These are phyloP conservation scores for Athelia sp. DNA, from an alignment of 1,284 basidiomycete species.

Conservation along the genomic window DNA sequence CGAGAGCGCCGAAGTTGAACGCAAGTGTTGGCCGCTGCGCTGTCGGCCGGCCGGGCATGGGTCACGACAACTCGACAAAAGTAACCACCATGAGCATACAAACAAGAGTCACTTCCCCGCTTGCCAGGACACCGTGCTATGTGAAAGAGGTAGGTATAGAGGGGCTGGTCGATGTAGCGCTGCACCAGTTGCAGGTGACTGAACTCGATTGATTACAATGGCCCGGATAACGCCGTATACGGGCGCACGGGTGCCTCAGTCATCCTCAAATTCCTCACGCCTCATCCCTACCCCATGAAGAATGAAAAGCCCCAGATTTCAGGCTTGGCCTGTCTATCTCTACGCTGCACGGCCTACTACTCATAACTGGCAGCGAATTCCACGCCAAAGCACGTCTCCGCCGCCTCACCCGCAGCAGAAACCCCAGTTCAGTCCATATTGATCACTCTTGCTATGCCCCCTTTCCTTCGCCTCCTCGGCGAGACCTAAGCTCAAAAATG, in stretches of 20 bases:
- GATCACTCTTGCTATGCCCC: conserved; percentile 20
- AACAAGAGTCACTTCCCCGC: too few species aligned
- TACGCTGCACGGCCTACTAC: conserved; percentile 13
- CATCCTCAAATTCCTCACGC: conserved; percentile 19
- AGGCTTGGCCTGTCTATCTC: conserved; percentile 17
- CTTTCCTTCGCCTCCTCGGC: conserved; percentile 19
- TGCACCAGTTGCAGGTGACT: conserved; percentile 16
- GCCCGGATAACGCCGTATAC: conserved; percentile 24
- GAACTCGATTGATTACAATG: conserved; percentile 20
- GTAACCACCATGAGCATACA: too few species aligned
- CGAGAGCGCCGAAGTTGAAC: too few species aligned
- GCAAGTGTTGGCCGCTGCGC: too few species aligned
- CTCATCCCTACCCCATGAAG: conserved; percentile 22
- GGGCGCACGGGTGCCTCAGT: conserved; percentile 24
- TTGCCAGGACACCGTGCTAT: too few species aligned
- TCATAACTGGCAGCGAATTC: conserved; percentile 20
- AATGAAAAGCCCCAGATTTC: conserved; percentile 19
- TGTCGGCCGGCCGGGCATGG: too few species aligned
- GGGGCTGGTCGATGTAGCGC: conserved; percentile 23
- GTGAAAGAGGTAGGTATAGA: conserved; percentile 5
- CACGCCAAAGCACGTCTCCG: conserved; percentile 17
- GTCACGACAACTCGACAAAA: too few species aligned
- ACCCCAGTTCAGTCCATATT: conserved; percentile 10
- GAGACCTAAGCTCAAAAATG: conserved; percentile 14
- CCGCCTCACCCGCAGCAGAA: conserved; percentile 15